phyloP scores from a whole-genome alignment of 2,329 filamentous ascomycete species.

The Cladophialophora bantiana region DNA sequence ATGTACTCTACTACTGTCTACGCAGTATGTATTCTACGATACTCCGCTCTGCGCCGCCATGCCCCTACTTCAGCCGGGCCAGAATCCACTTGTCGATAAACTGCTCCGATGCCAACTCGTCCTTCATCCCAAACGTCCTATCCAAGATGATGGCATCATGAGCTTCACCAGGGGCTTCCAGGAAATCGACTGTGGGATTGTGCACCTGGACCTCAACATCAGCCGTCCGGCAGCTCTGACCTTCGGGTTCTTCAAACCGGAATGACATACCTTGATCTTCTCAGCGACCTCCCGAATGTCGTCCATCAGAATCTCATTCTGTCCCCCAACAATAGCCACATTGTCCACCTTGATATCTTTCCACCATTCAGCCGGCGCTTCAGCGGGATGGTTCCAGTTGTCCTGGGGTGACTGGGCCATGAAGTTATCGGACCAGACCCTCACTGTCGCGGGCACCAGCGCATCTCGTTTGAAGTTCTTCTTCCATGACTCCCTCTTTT shows the following conservation, averaged over 20 bases:
- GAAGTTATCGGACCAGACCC: slow-evolving; percentile 29
- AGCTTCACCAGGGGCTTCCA: slow-evolving; percentile 24
- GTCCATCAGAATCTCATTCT: slow-evolving; percentile 32
- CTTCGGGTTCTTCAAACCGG: not conserved
- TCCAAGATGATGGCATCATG: slow-evolving; percentile 29
- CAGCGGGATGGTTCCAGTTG: slow-evolving; percentile 27
- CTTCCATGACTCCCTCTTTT: slow-evolving; percentile 30
- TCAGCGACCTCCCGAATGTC: slow-evolving; percentile 28
- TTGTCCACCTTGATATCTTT: slow-evolving; percentile 32
- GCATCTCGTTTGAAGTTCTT: slow-evolving; percentile 26
- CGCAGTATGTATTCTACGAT: too few species aligned
- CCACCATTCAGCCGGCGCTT: slow-evolving; percentile 33
- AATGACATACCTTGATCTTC: slow-evolving; percentile 21
- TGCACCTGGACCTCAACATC: slow-evolving; percentile 11
- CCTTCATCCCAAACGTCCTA: slow-evolving; percentile 18
- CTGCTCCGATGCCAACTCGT: slow-evolving; percentile 21
- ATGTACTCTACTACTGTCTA: too few species aligned
- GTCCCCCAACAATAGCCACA: slow-evolving; percentile 27
- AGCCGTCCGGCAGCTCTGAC: not conserved
- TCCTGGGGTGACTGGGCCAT: slow-evolving; percentile 27
- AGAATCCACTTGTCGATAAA: slow-evolving; percentile 28
- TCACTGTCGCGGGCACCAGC: slow-evolving; percentile 10
- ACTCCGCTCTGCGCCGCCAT: not conserved
- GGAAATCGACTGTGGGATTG: slow-evolving; percentile 24
- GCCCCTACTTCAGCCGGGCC: slow-evolving; percentile 22